These are phyloP conservation scores for Bonia amplexicaulis DNA, from an alignment of 176 grass and related monocot genomes.

Conservation along the genomic window DNA sequence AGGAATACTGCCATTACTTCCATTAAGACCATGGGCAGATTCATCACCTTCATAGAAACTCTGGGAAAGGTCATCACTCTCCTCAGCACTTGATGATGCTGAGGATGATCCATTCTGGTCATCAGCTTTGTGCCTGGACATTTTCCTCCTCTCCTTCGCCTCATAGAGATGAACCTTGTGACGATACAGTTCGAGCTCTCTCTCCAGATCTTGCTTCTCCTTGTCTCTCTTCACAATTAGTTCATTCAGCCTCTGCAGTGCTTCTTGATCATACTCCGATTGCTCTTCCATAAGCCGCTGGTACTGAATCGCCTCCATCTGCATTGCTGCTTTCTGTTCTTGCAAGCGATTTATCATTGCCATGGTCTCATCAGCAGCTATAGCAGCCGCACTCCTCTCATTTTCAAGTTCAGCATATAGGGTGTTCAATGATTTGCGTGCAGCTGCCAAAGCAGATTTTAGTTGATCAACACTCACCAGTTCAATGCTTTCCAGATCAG, in stretches of 20 bases:
- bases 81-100: slow-evolving; percentile 80
- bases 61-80: slow-evolving; percentile 61
- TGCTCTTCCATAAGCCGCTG: slow-evolving; percentile 98
- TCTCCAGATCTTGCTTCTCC: slow-evolving; percentile 89
- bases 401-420: slow-evolving; percentile 89
- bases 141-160: slow-evolving; percentile 54
- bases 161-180: slow-evolving; percentile 72
- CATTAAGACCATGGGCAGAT: slow-evolving; percentile 53
- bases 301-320: slow-evolving; percentile 99
- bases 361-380: slow-evolving; percentile 94
- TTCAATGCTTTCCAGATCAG: slow-evolving; percentile 54
- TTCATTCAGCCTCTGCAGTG: slow-evolving; percentile 84
- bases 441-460: slow-evolving; percentile 63
- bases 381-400: slow-evolving; percentile 83
- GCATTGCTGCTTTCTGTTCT: slow-evolving; percentile 99
- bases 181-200: slow-evolving; percentile 57
- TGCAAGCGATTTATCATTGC: slow-evolving; percentile 99
- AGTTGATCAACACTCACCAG: slow-evolving; percentile 53
- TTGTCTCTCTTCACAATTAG: slow-evolving; percentile 85
- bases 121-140: slow-evolving; percentile 48
- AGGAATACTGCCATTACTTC: slow-evolving; percentile 52
- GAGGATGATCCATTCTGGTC: slow-evolving; percentile 60
- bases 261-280: slow-evolving; percentile 95
- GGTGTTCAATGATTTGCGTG: slow-evolving; percentile 56
- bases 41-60: slow-evolving; percentile 63